Evolutionary conservation across 1,139 yeast species (phyloP).

Genomic region (Zygoascus meyerae): DNA sequence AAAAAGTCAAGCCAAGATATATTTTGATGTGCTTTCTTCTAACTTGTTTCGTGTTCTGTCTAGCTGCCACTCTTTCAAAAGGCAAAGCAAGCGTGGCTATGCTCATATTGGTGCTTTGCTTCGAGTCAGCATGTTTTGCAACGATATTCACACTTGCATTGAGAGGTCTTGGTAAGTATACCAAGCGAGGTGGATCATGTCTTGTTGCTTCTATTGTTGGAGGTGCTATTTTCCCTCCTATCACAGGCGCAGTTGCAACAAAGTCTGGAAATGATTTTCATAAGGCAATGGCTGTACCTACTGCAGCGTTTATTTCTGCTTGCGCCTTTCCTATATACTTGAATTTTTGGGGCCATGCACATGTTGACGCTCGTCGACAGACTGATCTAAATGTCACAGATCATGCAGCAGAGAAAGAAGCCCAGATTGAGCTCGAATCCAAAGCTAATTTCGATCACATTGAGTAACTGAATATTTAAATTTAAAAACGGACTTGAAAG

Average conservation of each 20-base stretch:
- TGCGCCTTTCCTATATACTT: neutral
- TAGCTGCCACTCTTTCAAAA: neutral
- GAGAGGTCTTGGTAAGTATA: constrained; percentile 2
- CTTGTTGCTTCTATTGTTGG: constrained; percentile 3
- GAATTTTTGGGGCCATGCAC: neutral
- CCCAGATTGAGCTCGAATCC: too few species aligned
- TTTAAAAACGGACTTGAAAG: too few species aligned
- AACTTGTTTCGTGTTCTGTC: neutral
- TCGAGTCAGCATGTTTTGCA: constrained; percentile 7
- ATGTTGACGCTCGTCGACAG: neutral
- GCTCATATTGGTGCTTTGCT: constrained; percentile 4
- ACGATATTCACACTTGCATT: constrained; percentile 5
- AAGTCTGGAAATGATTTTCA: constrained; percentile 5
- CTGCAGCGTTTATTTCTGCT: constrained; percentile 3
- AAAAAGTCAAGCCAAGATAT: constrained; percentile 1
- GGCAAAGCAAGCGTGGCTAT: constrained; percentile 4
- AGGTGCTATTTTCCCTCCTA: constrained; percentile 8
- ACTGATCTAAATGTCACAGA: constrained; percentile 2
- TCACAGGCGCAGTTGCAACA: constrained; percentile 8
- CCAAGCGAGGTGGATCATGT: constrained; percentile 2
- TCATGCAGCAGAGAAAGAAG: neutral
- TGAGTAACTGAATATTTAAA: neutral
- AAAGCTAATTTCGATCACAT: too few species aligned
- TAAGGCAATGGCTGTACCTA: constrained; percentile 5
- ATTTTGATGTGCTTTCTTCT: neutral